Evolutionary conservation across 805 yeast genomes (phyloP).

Genomic region (Scheffersomyces amazonensis): DNA sequence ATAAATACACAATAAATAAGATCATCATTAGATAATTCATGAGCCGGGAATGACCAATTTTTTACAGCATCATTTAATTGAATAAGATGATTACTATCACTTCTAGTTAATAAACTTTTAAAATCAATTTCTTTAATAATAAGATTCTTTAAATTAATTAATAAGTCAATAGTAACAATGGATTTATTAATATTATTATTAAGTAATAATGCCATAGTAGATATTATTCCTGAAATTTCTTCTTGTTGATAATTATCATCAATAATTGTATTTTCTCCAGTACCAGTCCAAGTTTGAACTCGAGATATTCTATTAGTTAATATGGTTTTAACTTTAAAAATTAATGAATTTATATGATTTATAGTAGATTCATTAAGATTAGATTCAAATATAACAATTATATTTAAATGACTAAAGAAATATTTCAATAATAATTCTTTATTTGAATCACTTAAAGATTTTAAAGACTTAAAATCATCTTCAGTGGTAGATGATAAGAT

Average conservation of each 20-base stretch:
- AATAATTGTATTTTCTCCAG: slow-evolving; percentile 19
- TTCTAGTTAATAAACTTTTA: slow-evolving; percentile 20
- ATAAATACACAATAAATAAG: slow-evolving; percentile 56
- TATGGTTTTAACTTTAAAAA: slow-evolving; percentile 19
- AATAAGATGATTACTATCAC: slow-evolving; percentile 20
- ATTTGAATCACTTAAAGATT: slow-evolving; percentile 23
- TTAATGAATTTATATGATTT: slow-evolving; percentile 3
- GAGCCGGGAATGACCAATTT: slow-evolving; percentile 72
- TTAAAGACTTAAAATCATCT: slow-evolving; percentile 11
- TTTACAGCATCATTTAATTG: slow-evolving; percentile 43
- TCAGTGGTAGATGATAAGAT: slow-evolving; percentile 11
- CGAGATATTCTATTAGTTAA: slow-evolving; percentile 32
- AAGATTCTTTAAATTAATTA: slow-evolving; percentile 21
- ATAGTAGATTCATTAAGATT: background rate
- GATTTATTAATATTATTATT: slow-evolving; percentile 23
- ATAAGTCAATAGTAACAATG: slow-evolving; percentile 14
- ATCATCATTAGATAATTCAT: slow-evolving; percentile 62
- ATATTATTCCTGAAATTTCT: slow-evolving; percentile 21
- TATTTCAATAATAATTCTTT: slow-evolving; percentile 29
- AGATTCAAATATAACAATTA: slow-evolving; percentile 16
- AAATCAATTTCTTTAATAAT: slow-evolving; percentile 30
- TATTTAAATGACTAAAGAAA: slow-evolving; percentile 36
- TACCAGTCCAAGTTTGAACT: slow-evolving; percentile 44
- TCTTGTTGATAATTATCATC: slow-evolving; percentile 11
- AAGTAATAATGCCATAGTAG: slow-evolving; percentile 36